Conservation (phyloP, 192 early-diverging fungal genomes). For the Coemansia brasiliensis region DNA sequence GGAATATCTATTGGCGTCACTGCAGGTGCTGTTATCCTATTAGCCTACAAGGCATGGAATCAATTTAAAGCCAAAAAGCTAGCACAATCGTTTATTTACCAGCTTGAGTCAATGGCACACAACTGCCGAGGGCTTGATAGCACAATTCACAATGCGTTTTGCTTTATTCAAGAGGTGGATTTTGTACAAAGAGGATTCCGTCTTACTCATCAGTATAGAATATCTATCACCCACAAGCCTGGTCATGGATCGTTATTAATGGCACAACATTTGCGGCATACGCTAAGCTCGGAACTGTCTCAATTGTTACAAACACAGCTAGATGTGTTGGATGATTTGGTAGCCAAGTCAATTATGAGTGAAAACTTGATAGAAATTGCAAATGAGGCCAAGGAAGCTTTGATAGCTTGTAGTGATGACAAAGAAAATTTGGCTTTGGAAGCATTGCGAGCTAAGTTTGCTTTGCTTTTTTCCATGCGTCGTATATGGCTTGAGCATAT, state of each 20-base stretch:
- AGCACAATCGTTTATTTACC: not conserved
- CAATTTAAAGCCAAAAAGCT: not conserved
- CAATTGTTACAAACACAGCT: not conserved
- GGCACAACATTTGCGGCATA: slow-evolving; percentile 17
- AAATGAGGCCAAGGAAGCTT: not conserved
- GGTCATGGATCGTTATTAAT: slow-evolving; percentile 17
- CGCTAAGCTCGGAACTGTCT: slow-evolving; percentile 2
- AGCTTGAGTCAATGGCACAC: not conserved
- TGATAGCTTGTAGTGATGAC: not conserved
- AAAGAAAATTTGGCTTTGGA: slow-evolving; percentile 14
- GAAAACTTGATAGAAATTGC: not conserved
- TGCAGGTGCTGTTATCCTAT: not conserved
- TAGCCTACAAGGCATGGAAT: not conserved
- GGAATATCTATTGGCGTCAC: not conserved
- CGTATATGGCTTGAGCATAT: slow-evolving; percentile 23
- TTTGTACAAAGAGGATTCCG: slow-evolving; percentile 32
- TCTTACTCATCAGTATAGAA: slow-evolving; percentile 4
- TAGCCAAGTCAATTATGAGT: not conserved
- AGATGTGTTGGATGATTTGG: not conserved
- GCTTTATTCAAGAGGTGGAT: slow-evolving; percentile 30
- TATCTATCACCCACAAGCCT: not conserved
- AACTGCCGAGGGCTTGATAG: slow-evolving; percentile 22
- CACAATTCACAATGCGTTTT: slow-evolving; percentile 21
- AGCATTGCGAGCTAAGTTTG: slow-evolving; percentile 9
- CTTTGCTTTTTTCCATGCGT: slow-evolving; percentile 28